Base-by-base conservation (phyloP, 2,329 filamentous ascomycete species). In the Phoma sp. region DNA sequence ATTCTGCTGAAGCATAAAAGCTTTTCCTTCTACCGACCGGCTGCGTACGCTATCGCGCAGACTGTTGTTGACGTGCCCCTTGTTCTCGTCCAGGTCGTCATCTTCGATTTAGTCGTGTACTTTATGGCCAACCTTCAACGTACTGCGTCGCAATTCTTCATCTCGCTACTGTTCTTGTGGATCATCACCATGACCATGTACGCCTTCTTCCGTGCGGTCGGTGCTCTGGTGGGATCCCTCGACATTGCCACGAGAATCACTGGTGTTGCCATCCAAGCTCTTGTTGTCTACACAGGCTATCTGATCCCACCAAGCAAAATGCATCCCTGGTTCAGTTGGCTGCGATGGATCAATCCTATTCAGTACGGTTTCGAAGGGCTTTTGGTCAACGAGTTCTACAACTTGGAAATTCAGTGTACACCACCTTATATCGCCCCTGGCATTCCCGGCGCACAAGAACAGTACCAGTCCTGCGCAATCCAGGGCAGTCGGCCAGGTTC, bases 1-100 rank as follows among this genome's bases (percentile, higher is more conserved):
- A 88, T 90, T 51, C 72, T 90, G 35, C 74, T 88, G 47, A 89
- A 89, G 69, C 87, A 90, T 71, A 89, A 89, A 66, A 85, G 81
- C 23, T 89, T 89, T 59, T 86, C 85, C 0, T 89, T 89, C 69
- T 89, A 89, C 59, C 83, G 82, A 4, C 85, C 85, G 2, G 78
- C 83, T 0, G 84, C 85, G 14, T 85, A 82, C 42, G 84, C 83
- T 7, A 73, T 86, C 11, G 83, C 83, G 0, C 82, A 85, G 55
- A 83, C 82, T 0, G 76, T 84, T 3, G 79, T 83, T 27, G 83
- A 88, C 62, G 69, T 85, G 0, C 84, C 85, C 0, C 71, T 86
- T 7, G 80, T 86, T 0, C 71, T 86, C 14, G 70, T 86, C 8
- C 83, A 87, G 61, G 82, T 86, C 2, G 61, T 81, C 7, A 71